Evolutionary conservation across 192 early-diverging fungal species (phyloP).

Genomic region (Mortierella hygrophila): DNA sequence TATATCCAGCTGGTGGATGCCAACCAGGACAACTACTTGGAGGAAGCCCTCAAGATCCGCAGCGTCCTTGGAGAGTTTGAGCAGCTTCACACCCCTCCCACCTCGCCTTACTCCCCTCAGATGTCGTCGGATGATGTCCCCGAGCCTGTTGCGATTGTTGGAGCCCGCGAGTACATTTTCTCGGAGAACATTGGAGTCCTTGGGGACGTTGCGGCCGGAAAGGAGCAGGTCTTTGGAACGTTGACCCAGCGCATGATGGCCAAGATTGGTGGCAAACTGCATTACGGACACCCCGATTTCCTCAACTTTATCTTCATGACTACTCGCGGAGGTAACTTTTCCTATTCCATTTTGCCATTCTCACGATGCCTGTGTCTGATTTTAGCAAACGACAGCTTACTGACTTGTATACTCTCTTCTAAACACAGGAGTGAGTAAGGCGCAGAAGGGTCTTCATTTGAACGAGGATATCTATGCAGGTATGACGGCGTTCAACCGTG

Average conservation of each 20-base stretch:
- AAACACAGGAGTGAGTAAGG: slow-evolving; percentile 78
- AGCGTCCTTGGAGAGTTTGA: slow-evolving; percentile 91
- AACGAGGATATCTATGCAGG: slow-evolving; percentile 96
- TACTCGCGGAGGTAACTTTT: slow-evolving; percentile 74
- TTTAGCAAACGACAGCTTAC: not conserved
- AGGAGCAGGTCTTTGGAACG: slow-evolving; percentile 90
- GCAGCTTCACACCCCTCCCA: slow-evolving; percentile 70
- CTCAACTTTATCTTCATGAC: slow-evolving; percentile 91
- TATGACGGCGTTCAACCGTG: slow-evolving; percentile 88
- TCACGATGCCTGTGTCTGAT: not conserved
- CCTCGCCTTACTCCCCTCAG: slow-evolving; percentile 78
- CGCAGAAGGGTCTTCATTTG: slow-evolving; percentile 90
- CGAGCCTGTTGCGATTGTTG: slow-evolving; percentile 88
- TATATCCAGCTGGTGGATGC: slow-evolving; percentile 90
- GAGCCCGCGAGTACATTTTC: slow-evolving; percentile 89
- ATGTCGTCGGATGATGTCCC: slow-evolving; percentile 61
- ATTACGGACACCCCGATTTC: slow-evolving; percentile 93
- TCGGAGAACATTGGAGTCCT: slow-evolving; percentile 89
- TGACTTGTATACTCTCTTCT: not conserved
- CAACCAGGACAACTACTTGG: slow-evolving; percentile 95
- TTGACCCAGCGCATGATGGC: slow-evolving; percentile 89
- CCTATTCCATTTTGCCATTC: not conserved
- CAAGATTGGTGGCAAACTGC: slow-evolving; percentile 84
- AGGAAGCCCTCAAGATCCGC: slow-evolving; percentile 89
- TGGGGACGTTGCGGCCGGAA: slow-evolving; percentile 90